A percentile compares a stretch with the other conserved stretches of the same genome.
Evolutionary conservation across 2,329 filamentous ascomycete genomes (phyloP).

Genomic region (Colletotrichum sojae): DNA sequence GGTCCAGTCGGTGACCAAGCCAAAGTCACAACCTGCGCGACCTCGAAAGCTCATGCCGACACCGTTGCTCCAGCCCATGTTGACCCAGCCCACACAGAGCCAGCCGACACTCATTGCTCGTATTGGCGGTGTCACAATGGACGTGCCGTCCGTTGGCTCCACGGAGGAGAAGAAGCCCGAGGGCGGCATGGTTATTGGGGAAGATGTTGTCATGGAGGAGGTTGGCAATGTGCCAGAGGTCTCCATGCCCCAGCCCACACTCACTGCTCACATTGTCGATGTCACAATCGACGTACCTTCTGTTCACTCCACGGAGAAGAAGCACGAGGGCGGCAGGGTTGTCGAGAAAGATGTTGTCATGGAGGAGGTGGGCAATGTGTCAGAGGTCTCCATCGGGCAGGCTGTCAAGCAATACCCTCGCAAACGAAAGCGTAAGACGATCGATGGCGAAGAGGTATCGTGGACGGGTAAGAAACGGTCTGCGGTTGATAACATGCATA

Average conservation of each 20-base stretch:
- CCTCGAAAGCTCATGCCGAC: constrained; percentile 56
- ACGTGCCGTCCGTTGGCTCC: no score
- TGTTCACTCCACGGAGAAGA: no score
- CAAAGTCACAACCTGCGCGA: constrained; percentile 47
- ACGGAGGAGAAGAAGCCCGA: no score
- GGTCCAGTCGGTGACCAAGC: not conserved
- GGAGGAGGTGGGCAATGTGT: constrained; percentile 4
- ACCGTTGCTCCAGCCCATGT: not conserved
- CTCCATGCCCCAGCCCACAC: not conserved
- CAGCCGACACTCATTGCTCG: no score
- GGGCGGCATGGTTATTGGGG: no score
- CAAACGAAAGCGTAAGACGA: constrained; percentile 62
- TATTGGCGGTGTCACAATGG: no score
- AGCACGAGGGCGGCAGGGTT: no score
- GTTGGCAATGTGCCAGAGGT: no score
- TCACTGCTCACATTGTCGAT: not conserved
- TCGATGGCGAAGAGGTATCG: constrained; percentile 53
- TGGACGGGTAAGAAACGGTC: constrained; percentile 16
- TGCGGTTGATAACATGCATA: constrained; percentile 42
- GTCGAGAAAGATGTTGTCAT: not conserved
- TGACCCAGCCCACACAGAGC: no score
- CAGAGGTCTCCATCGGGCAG: constrained; percentile 59
- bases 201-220: no score
- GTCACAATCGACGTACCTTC: not conserved
- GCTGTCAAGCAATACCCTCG: constrained; percentile 66